Evolutionary conservation across 257 asterid genomes (phyloP), one percentile per base, ranked within the genome.

Genomic region (Solanum chaucha): DNA sequence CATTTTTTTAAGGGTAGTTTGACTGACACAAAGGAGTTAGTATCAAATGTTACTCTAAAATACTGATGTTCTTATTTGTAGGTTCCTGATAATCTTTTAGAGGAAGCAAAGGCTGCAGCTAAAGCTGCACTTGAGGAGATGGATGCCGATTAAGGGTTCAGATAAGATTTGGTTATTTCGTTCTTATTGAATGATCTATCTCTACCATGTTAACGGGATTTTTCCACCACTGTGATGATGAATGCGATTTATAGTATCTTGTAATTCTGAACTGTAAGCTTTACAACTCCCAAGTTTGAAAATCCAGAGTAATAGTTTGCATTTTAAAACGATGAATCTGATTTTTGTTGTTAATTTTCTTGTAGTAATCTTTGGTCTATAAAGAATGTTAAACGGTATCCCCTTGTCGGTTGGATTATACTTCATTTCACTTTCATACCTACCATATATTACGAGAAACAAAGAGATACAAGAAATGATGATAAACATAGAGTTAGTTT

Each of bases 91-190:
- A 90, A 89, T 83, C 93, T 95, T 11, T 83, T 95, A 86, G 98
- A 94, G 90, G 99, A 92, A 92, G 99, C 98, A 86, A 96, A 96
- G 88, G 86, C 93, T 59, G 98, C 98, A 26, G 99, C 99, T 46
- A 94, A 92, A 92, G 96, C 95, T n/a, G 99, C 99, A 9, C 98
- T 95, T 14, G 99, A 96, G 90, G 99, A 96, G 90, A 96, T 96
- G 98, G 99, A 96, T 91, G 99, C 98, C 10, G 99, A 95, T 92
- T 96, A 94, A 70, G 78, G 44, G 51, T 28, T 22, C 36, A 77
- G 55, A 80, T 46, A 77, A n/a, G n/a, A n/a, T n/a, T n/a, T n/a
- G n/a, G n/a, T n/a, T n/a, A n/a, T n/a, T n/a, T n/a, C n/a, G n/a
- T n/a, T n/a, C n/a, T n/a, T n/a, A n/a, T n/a, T n/a, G n/a, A n/a